Evolutionary conservation across 176 grass and related monocot genomes (phyloP).

Genomic region (Raddia guianensis): DNA sequence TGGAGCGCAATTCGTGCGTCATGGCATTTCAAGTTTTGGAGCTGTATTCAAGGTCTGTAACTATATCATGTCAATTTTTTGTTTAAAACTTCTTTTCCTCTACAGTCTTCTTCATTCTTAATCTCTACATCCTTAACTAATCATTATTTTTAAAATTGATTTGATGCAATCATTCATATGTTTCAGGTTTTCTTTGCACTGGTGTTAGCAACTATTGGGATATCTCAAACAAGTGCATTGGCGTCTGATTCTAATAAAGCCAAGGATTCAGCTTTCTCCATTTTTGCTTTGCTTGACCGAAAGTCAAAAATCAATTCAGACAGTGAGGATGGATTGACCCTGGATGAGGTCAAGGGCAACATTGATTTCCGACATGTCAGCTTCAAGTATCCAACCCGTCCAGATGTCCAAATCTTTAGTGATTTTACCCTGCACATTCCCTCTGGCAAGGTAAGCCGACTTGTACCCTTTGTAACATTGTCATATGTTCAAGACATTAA

Average conservation of each 20-base stretch:
- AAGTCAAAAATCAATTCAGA: constrained; percentile 71
- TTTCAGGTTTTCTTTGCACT: constrained; percentile 82
- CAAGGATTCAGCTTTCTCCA: constrained; percentile 65
- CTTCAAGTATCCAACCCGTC: constrained; percentile 78
- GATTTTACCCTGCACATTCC: constrained; percentile 67
- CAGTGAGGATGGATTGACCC: constrained; percentile 51
- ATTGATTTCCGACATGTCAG: constrained; percentile 69
- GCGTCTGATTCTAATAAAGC: constrained; percentile 78
- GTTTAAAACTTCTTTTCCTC: neutral
- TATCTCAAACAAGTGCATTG: constrained; percentile 80
- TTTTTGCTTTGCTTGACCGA: constrained; percentile 70
- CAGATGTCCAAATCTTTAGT: constrained; percentile 66
- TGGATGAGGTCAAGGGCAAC: constrained; percentile 63
- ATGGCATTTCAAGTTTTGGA: constrained; percentile 52
- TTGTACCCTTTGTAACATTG: neutral
- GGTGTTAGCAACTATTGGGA: constrained; percentile 57
- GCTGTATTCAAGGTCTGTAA: constrained; percentile 70
- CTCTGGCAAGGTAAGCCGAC: constrained; percentile 63
- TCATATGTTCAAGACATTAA: neutral
- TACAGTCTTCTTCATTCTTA: neutral
- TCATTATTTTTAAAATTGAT: neutral
- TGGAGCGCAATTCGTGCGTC: constrained; percentile 59
- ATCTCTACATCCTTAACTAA: constrained; percentile 19
- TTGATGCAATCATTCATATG: constrained; percentile 16
- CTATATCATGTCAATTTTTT: neutral